Conservation (phyloP, 768 basidiomycete genomes). For the Collybia mongolica region DNA sequence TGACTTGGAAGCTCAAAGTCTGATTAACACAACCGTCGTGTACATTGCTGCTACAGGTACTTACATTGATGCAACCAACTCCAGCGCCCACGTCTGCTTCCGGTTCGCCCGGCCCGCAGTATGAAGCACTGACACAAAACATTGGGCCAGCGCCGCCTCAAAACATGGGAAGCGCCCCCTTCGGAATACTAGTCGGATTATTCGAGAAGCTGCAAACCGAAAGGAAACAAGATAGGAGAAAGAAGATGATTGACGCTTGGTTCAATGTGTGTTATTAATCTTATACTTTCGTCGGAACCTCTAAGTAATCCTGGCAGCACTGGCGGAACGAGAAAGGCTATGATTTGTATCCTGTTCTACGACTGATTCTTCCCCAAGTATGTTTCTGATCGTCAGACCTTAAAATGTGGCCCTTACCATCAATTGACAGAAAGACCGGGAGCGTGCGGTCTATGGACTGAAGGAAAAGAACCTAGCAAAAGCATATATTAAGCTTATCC, state of each 20-base stretch:
- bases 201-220: conserved; percentile 77
- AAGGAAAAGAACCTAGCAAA: conserved; percentile 96
- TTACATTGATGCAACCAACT: conserved; percentile 55
- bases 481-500: conserved; percentile 87
- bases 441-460: conserved; percentile 88
- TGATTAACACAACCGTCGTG: too few relatives aligned
- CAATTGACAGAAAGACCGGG: conserved; percentile 80
- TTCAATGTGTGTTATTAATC: conserved; percentile 60
- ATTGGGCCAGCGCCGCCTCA: conserved; percentile 56
- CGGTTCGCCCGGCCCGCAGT: conserved; percentile 35
- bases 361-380: conserved; percentile 89
- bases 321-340: conserved; percentile 87
- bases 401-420: background rate
- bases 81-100: conserved; percentile 65
- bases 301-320: conserved; percentile 42
- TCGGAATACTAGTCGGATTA: conserved; percentile 63
- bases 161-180: conserved; percentile 69
- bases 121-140: conserved; percentile 23
- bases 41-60: background rate
- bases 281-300: conserved; percentile 4
- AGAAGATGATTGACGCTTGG: conserved; percentile 71
- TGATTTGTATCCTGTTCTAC: conserved; percentile 87
- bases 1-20: too few relatives aligned
- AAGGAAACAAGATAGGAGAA: conserved; percentile 71
- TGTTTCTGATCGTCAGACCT: conserved; percentile 8